A percentile compares a stretch with the other conserved stretches of the same genome.
phyloP scores from a whole-genome alignment of 768 basidiomycete species.

The Termitomyces sp. region DNA sequence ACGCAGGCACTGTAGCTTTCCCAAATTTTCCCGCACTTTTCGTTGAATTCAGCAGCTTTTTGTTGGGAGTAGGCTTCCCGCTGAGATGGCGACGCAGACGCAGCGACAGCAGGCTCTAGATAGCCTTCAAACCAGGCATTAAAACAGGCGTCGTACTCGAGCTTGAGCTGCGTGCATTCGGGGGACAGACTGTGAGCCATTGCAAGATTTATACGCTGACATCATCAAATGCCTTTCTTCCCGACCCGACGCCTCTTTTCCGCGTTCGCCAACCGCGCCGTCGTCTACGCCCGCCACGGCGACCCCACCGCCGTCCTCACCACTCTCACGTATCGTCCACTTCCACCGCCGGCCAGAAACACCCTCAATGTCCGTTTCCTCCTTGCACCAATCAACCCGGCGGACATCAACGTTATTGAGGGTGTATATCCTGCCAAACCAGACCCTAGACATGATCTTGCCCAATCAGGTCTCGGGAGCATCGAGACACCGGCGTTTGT shows the following conservation, averaged over 20 bases:
- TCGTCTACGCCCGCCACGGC: constrained; percentile 60
- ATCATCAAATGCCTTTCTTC: constrained; percentile 14
- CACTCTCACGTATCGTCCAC: constrained; percentile 42
- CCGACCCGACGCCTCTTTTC: constrained; percentile 12
- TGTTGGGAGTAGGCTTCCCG: constrained; percentile 59
- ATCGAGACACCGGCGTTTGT: constrained; percentile 41
- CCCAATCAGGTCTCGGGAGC: constrained; percentile 25
- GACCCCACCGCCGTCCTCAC: constrained; percentile 56
- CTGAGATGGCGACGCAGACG: constrained; percentile 31
- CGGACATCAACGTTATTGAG: constrained; percentile 77
- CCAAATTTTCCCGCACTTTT: constrained; percentile 83
- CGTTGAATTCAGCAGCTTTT: constrained; percentile 86
- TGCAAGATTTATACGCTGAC: not conserved
- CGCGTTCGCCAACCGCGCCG: constrained; percentile 44
- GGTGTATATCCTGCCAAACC: constrained; percentile 78
- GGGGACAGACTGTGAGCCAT: constrained; percentile 81
- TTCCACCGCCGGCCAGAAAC: constrained; percentile 47
- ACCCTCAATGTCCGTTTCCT: constrained; percentile 63
- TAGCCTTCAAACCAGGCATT: constrained; percentile 98
- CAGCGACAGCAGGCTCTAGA: constrained; percentile 69
- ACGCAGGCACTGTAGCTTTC: constrained; percentile 74
- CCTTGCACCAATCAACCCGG: constrained; percentile 74
- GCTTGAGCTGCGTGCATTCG: constrained; percentile 87
- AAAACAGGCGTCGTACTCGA: constrained; percentile 90
- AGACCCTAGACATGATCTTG: constrained; percentile 27